phyloP scores from a whole-genome alignment of 495 filamentous ascomycete species.

The Rhizodiscina lignyota region DNA sequence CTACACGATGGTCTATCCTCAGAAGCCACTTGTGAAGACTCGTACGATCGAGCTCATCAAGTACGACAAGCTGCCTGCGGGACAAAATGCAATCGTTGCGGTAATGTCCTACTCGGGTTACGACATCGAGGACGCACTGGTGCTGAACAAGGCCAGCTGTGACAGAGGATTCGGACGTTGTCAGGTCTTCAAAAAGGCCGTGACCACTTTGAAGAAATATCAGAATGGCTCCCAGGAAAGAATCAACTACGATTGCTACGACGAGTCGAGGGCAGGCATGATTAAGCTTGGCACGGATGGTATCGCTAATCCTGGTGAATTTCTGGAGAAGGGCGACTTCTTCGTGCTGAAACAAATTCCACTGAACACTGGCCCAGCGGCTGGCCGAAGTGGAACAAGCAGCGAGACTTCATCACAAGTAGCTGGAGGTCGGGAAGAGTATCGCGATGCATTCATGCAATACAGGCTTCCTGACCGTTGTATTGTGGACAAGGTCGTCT shows the following conservation, averaged over 20 bases:
- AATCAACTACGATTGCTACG: too few relatives aligned
- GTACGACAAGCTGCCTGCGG: constrained; percentile 93
- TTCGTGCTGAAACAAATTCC: constrained; percentile 81
- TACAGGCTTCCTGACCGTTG: constrained; percentile 73
- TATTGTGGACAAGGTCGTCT: constrained; percentile 88
- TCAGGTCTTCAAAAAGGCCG: constrained; percentile 62
- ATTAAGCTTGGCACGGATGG: constrained; percentile 69
- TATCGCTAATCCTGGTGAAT: constrained; percentile 64
- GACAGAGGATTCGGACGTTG: constrained; percentile 92
- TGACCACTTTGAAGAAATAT: constrained; percentile 40
- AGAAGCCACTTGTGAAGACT: constrained; percentile 93
- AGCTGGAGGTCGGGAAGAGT: constrained; percentile 25
- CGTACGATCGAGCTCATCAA: constrained; percentile 92
- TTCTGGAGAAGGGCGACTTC: constrained; percentile 55
- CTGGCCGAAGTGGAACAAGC: constrained; percentile 8
- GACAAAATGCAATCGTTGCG: constrained; percentile 90
- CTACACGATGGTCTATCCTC: constrained; percentile 93
- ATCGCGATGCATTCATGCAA: constrained; percentile 50
- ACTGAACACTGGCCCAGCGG: constrained; percentile 48
- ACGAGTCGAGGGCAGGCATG: constrained; percentile 39
- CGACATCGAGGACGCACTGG: constrained; percentile 97
- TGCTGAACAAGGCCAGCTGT: constrained; percentile 86
- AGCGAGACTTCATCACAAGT: too few relatives aligned
- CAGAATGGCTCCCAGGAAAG: constrained; percentile 62
- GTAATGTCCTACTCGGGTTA: constrained; percentile 99